Conservation (phyloP, 139 green algal species). For the Zygnema circumcarinatum region DNA sequence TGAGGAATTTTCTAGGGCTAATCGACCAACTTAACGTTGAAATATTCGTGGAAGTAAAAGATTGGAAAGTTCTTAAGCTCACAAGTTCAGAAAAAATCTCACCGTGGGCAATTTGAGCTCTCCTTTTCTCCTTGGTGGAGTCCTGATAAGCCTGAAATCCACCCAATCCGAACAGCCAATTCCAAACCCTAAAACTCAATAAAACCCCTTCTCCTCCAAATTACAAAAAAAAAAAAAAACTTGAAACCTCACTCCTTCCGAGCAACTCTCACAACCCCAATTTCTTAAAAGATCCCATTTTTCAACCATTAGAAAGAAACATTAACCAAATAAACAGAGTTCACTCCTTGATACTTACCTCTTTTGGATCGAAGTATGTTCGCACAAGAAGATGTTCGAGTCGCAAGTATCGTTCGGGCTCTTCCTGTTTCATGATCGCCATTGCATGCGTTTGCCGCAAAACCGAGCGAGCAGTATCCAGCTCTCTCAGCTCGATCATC, state of each 20-base stretch:
- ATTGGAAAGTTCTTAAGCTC: too few species aligned
- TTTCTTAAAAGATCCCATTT: too few species aligned
- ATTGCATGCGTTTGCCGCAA: slow-evolving; percentile 85
- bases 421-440: slow-evolving; percentile 78
- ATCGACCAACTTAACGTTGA: too few species aligned
- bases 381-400: slow-evolving; percentile 82
- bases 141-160: slow-evolving; percentile 60
- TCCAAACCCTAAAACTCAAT: not conserved
- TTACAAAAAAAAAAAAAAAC: not conserved
- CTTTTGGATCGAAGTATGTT: slow-evolving; percentile 82
- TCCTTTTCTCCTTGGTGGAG: slow-evolving; percentile 84
- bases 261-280: too few species aligned
- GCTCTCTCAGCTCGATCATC: slow-evolving; percentile 92
- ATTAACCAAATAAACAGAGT: too few species aligned
- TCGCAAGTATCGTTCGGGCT: slow-evolving; percentile 80
- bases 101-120: slow-evolving; percentile 72
- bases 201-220: not conserved
- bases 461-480: slow-evolving; percentile 89
- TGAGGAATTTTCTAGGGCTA: too few species aligned
- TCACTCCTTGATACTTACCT: slow-evolving; percentile 74
- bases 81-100: too few species aligned
- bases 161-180: slow-evolving; percentile 17
- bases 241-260: not conserved
- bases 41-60: too few species aligned
- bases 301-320: too few species aligned